Conservation (phyloP, 1,284 basidiomycete genomes). For the Pseudozyma thailandica region DNA sequence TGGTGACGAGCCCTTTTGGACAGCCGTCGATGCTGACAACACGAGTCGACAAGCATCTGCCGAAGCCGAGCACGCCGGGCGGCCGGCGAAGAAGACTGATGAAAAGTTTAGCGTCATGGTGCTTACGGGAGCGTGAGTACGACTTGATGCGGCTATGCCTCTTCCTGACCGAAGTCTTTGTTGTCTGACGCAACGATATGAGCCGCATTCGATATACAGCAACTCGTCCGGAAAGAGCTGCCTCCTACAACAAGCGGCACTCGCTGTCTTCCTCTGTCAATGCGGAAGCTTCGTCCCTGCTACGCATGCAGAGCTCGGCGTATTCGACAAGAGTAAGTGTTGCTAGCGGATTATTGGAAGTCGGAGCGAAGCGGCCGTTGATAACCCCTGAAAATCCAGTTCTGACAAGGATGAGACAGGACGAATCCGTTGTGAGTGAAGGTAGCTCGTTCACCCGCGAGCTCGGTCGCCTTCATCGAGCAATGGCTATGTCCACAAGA, state of each 20-base stretch:
- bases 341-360: no score
- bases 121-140: constrained; percentile 47
- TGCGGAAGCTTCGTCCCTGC: constrained; percentile 48
- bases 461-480: constrained; percentile 38
- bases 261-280: constrained; percentile 34
- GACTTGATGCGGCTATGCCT: neutral
- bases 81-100: neutral
- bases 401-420: constrained; percentile 47
- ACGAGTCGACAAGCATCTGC: neutral
- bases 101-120: constrained; percentile 37
- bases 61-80: neutral
- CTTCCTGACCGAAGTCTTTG: no score
- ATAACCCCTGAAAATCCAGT: constrained; percentile 7
- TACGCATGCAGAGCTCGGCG: constrained; percentile 33
- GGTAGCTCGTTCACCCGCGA: constrained; percentile 48
- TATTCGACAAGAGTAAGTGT: constrained; percentile 48
- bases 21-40: neutral
- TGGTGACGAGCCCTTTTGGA: neutral
- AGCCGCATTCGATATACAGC: constrained; percentile 1
- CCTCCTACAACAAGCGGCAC: constrained; percentile 44
- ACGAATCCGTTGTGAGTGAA: constrained; percentile 45
- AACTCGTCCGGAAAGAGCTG: constrained; percentile 53
- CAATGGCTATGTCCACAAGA: constrained; percentile 32
- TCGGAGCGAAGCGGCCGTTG: neutral
- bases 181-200: neutral